Evolutionary conservation across 768 basidiomycete species (phyloP).

Genomic region (Mycena amicta): DNA sequence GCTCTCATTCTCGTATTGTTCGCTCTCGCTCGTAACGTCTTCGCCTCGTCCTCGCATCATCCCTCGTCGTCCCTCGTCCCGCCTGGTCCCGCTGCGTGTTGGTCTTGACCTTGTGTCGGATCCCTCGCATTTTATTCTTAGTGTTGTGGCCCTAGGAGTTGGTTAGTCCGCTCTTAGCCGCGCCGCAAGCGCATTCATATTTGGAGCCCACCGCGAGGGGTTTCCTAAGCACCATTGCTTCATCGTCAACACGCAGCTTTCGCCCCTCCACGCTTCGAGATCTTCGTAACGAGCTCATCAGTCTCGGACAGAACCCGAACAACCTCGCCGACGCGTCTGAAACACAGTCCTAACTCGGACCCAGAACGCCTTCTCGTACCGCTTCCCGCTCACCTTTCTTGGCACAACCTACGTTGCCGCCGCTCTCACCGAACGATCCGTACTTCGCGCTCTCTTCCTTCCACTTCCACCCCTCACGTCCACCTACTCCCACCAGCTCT

Average conservation of each 20-base stretch:
- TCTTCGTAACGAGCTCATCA: background rate
- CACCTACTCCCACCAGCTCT: background rate
- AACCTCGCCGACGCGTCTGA: background rate
- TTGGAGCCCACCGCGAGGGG: slow-evolving; percentile 24
- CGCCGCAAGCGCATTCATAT: slow-evolving; percentile 22
- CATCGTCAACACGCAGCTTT: background rate
- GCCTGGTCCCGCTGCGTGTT: background rate
- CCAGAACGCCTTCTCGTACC: background rate
- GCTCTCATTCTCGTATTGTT: too few species aligned
- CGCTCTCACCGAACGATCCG: background rate
- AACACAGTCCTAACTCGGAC: background rate
- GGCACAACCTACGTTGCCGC: background rate
- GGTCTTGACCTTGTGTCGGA: background rate
- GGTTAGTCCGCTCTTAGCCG: background rate
- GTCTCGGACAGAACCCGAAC: background rate
- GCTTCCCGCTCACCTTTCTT: background rate
- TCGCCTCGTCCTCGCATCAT: background rate
- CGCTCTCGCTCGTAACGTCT: background rate
- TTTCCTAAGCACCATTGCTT: slow-evolving; percentile 6
- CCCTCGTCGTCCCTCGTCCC: background rate
- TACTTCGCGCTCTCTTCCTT: background rate
- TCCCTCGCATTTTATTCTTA: background rate
- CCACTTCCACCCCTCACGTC: background rate
- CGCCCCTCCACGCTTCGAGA: background rate
- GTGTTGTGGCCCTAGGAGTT: too few species aligned